Evolutionary conservation across 148 eudicot genomes (phyloP), one percentile per base, ranked within the genome.

Genomic region (Vaccinium macrocarpon): DNA sequence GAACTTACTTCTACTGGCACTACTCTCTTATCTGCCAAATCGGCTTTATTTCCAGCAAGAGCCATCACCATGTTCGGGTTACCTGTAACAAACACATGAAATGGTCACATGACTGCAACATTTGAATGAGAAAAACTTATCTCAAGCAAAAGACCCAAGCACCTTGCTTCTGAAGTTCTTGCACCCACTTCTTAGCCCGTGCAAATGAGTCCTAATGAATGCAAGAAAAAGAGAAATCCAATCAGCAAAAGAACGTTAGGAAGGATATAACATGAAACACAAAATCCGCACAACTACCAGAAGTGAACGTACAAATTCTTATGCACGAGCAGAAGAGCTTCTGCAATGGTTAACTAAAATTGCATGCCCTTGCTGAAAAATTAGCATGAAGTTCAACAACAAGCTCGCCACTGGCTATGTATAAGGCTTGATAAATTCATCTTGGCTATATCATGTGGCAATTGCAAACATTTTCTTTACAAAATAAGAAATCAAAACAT

Each of bases 131-230:
- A 64, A 80, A 42, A 4, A 7, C 74, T 53, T 11, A 62, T 10
- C 83, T 19, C 46, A 2, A 19, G 6, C 53, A 48, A 1, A 81
- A 51, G 80, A 23, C 29, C 57, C 53, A 77, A 79, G 61, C 83
- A 96, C 99, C 99, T 94, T 97, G 99, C 91, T 97, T 97, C 84
- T 97, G 98, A 74, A 97, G 93, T 89, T 97, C 99, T 80, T 97
- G 97, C 81, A 97, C 98, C 99, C 99, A 97, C 87, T 93, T 97
- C 92, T 97, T 97, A 56, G 99, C 99, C 86, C 92, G 90, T 6
- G 85, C 75, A 90, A 93, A 96, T 79, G 99, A 96, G 84, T 95
- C 99, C 99, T 96, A 90, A 81, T 74, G n/a, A 52, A 81, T 83
- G 32, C 49, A 82, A 16, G 10, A 85, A 3, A 55, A 15, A 2